Conservation (phyloP, 1,284 basidiomycete species). For the Tremellales sp. region DNA sequence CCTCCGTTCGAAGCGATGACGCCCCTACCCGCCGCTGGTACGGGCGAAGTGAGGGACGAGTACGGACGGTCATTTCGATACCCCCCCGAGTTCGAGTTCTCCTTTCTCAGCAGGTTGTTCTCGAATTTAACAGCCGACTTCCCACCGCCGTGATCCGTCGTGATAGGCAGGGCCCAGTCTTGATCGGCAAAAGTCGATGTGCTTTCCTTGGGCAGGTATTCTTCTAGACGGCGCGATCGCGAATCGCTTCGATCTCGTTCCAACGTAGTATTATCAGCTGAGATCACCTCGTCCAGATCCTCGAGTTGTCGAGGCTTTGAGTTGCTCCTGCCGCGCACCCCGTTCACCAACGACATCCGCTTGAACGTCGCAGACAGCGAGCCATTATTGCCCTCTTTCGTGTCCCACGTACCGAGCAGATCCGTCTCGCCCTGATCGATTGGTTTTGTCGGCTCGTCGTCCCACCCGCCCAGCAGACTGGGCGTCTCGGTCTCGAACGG, state of each 20-base stretch:
- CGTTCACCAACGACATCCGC: conserved; percentile 8
- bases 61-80: too few relatives aligned
- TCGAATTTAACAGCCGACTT: too few relatives aligned
- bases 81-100: too few relatives aligned
- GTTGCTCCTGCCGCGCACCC: conserved; percentile 8
- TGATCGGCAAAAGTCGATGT: conserved; percentile 20
- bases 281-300: background rate
- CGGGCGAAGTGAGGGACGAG: too few relatives aligned
- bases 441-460: background rate
- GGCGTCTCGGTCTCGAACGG: conserved; percentile 12
- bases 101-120: too few relatives aligned
- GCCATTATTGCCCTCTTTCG: conserved; percentile 27
- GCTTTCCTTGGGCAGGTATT: conserved; percentile 26
- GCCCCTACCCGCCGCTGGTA: too few relatives aligned
- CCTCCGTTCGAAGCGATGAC: too few relatives aligned
- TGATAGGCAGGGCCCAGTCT: conserved; percentile 12
- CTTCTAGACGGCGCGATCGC: conserved; percentile 1
- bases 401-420: conserved; percentile 36
- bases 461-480: conserved; percentile 4
- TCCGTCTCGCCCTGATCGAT: conserved; percentile 18
- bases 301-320: conserved; percentile 8
- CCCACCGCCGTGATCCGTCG: too few relatives aligned
- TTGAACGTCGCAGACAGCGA: conserved; percentile 35
- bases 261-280: conserved; percentile 2
- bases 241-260: conserved; percentile 10